These are phyloP conservation scores for Gelatoporia subvermispora DNA, from an alignment of 768 basidiomycete genomes.

Conservation along the genomic window DNA sequence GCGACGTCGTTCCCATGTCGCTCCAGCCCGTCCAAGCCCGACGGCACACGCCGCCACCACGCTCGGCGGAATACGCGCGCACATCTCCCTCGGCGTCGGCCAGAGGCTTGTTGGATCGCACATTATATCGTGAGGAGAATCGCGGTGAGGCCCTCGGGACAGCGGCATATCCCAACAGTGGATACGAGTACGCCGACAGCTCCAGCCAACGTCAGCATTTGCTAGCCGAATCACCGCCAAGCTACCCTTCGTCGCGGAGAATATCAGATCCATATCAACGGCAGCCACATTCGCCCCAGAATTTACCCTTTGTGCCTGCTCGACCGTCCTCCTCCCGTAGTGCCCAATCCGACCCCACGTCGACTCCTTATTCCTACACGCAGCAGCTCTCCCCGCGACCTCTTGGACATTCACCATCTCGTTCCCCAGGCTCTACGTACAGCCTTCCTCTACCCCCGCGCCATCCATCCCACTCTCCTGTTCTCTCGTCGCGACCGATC, in stretches of 20 bases:
- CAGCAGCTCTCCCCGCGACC: neutral
- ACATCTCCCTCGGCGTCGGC: neutral
- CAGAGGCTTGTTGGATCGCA: constrained; percentile 2
- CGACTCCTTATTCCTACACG: constrained; percentile 1
- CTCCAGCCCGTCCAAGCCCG: constrained; percentile 14
- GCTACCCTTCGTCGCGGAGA: neutral
- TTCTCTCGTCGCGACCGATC: constrained; percentile 1
- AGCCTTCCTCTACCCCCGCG: constrained; percentile 2
- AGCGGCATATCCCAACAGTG: neutral
- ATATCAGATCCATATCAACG: neutral
- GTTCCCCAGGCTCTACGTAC: constrained; percentile 2
- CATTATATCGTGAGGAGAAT: neutral
- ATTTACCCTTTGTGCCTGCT: neutral
- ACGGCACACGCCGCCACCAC: constrained; percentile 21
- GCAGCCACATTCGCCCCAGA: neutral
- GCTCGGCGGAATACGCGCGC: neutral
- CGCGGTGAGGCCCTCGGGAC: constrained; percentile 1
- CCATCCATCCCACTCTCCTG: constrained; percentile 5
- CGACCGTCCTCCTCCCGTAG: constrained; percentile 8
- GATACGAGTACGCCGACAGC: neutral
- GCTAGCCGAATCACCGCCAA: constrained; percentile 1
- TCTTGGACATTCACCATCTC: constrained; percentile 7
- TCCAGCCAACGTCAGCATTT: constrained; percentile 1
- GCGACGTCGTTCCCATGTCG: constrained; percentile 15
- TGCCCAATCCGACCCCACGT: constrained; percentile 4